A percentile compares a stretch with the other conserved stretches of the same genome.
Evolutionary conservation across 148 eudicot species (phyloP).

Genomic region (Cornus florida): DNA sequence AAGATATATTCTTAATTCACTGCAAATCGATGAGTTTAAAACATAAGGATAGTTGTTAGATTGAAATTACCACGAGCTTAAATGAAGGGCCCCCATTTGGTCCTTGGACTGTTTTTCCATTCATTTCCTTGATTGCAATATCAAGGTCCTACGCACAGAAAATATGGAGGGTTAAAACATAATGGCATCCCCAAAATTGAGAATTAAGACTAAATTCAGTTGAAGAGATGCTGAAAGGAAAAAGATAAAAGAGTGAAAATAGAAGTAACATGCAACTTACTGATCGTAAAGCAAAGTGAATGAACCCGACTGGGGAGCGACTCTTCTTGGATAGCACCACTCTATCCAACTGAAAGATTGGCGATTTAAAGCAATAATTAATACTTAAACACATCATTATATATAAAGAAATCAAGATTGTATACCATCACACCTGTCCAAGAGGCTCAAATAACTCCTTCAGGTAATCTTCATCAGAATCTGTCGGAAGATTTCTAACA

Average conservation of each 20-base stretch:
- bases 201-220: background rate
- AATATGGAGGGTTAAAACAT: background rate
- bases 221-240: background rate
- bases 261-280: constrained; percentile 30
- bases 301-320: constrained; percentile 57
- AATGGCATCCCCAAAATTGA: background rate
- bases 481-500: constrained; percentile 59
- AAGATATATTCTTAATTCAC: background rate
- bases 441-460: constrained; percentile 52
- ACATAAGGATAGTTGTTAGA: background rate
- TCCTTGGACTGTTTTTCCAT: constrained; percentile 51
- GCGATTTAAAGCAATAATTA: constrained; percentile 4
- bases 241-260: background rate
- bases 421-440: constrained; percentile 50
- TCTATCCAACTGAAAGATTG: constrained; percentile 63
- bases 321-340: constrained; percentile 59
- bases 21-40: background rate
- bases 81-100: constrained; percentile 38
- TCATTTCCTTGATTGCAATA: constrained; percentile 50
- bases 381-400: background rate
- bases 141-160: constrained; percentile 50
- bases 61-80: constrained; percentile 48
- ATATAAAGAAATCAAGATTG: background rate
- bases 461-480: constrained; percentile 55
- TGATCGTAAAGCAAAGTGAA: constrained; percentile 54